A percentile compares a stretch with the other conserved stretches of the same genome.
phyloP scores from a whole-genome alignment of 768 basidiomycete species.

The Macrolepiota dolichaula region DNA sequence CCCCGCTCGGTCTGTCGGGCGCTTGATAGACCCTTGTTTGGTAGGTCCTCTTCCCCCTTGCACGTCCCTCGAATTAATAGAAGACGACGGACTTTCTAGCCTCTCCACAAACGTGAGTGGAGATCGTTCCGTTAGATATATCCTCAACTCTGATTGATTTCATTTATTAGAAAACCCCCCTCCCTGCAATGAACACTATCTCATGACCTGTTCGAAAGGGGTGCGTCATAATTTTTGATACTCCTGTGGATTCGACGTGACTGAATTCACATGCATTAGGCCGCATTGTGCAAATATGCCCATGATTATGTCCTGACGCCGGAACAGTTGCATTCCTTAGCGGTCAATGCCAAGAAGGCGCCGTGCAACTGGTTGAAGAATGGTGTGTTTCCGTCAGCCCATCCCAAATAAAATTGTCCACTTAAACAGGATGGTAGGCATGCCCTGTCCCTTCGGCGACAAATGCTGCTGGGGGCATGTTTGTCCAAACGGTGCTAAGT shows the following conservation, averaged over 20 bases:
- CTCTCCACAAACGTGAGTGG: conserved; percentile 71
- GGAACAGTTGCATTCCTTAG: conserved; percentile 69
- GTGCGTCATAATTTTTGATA: conserved; percentile 31
- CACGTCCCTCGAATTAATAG: background rate
- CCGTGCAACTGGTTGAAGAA: conserved; percentile 85
- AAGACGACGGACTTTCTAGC: conserved; percentile 35
- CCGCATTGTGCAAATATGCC: conserved; percentile 74
- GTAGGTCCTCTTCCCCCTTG: conserved; percentile 30
- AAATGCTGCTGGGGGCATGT: conserved; percentile 82
- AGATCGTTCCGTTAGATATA: background rate
- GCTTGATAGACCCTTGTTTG: conserved; percentile 60
- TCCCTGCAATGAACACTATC: conserved; percentile 82
- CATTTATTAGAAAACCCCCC: conserved; percentile 64
- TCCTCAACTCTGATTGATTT: conserved; percentile 7
- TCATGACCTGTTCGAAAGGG: conserved; percentile 82
- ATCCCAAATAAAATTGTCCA: conserved; percentile 1
- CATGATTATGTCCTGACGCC: conserved; percentile 73
- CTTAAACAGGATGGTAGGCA: conserved; percentile 35
- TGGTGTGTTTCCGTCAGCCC: conserved; percentile 33
- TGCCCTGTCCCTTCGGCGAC: conserved; percentile 72
- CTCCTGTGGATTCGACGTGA: background rate
- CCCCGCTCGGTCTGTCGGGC: conserved; percentile 41
- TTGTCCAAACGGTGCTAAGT: conserved; percentile 76
- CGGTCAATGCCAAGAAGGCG: conserved; percentile 78
- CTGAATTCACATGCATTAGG: conserved; percentile 29